These are phyloP conservation scores for Talaromyces borbonicus DNA, from an alignment of 495 filamentous ascomycete species.

Conservation along the genomic window DNA sequence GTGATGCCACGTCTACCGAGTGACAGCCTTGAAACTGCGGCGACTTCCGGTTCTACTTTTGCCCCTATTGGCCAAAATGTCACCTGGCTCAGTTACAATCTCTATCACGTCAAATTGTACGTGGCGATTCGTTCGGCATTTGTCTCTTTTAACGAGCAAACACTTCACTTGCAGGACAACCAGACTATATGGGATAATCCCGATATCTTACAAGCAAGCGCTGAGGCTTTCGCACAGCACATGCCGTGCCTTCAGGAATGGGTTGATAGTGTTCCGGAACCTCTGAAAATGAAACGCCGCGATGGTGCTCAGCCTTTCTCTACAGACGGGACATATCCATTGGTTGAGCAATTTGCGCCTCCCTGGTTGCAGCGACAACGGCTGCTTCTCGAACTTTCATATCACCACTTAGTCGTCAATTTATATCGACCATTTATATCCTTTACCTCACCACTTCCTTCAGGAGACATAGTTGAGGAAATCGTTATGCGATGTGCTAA, in stretches of 20 bases:
- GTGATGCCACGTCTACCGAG: conserved; percentile 30
- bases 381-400: conserved; percentile 39
- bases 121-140: conserved; percentile 27
- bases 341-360: conserved; percentile 27
- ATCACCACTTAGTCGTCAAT: conserved; percentile 35
- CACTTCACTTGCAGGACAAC: conserved; percentile 8
- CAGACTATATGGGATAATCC: conserved; percentile 17
- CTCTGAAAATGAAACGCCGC: conserved; percentile 27
- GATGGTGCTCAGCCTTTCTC: conserved; percentile 28
- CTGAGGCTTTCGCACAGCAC: conserved; percentile 18
- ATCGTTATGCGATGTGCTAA: conserved; percentile 26
- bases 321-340: conserved; percentile 24
- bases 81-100: no score
- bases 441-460: conserved; percentile 16
- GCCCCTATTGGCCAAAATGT: conserved; percentile 25
- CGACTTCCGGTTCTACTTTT: conserved; percentile 27
- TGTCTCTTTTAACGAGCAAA: conserved; percentile 23
- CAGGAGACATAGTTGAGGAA: conserved; percentile 15
- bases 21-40: conserved; percentile 24
- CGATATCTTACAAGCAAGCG: conserved; percentile 10
- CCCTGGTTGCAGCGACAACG: conserved; percentile 41
- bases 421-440: conserved; percentile 39
- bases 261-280: conserved; percentile 27
- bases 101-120: no score
- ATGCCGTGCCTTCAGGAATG: conserved; percentile 23